Conservation (phyloP, 2,329 filamentous ascomycete genomes). For the Colletotrichum sp. region DNA sequence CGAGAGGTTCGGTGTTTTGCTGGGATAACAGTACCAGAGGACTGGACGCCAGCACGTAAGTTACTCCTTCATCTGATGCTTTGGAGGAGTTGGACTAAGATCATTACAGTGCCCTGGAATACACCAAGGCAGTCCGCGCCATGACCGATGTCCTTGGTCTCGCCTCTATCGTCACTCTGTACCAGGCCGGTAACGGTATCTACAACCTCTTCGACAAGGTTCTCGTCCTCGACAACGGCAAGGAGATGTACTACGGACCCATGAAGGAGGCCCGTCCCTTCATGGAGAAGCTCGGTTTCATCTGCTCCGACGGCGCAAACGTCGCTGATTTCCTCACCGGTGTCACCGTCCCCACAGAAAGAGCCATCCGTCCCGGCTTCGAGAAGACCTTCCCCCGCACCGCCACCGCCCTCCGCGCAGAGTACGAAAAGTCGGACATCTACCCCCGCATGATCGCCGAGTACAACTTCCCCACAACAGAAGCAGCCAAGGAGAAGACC, state of each 20-base stretch:
- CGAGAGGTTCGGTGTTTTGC: conserved; percentile 63
- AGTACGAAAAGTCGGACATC: conserved; percentile 59
- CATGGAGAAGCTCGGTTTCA: conserved; percentile 69
- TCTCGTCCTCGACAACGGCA: conserved; percentile 69
- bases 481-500: conserved; percentile 53
- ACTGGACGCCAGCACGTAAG: conserved; percentile 66
- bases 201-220: conserved; percentile 76
- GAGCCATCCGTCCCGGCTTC: conserved; percentile 56
- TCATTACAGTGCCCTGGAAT: conserved; percentile 56
- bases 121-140: conserved; percentile 63
- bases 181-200: conserved; percentile 74
- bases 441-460: conserved; percentile 56
- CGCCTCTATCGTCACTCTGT: conserved; percentile 67
- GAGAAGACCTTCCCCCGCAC: conserved; percentile 50
- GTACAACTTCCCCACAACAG: conserved; percentile 59
- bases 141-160: conserved; percentile 68
- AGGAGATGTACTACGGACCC: conserved; percentile 70
- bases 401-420: conserved; percentile 45
- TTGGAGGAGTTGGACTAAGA: background rate
- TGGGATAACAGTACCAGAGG: conserved; percentile 74
- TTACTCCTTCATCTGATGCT: background rate
- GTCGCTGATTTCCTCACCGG: conserved; percentile 71
- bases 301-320: conserved; percentile 66
- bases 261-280: conserved; percentile 63
- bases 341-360: conserved; percentile 70